Base-by-base conservation (phyloP, 768 basidiomycete species). In the Phanerochaete sordida region DNA sequence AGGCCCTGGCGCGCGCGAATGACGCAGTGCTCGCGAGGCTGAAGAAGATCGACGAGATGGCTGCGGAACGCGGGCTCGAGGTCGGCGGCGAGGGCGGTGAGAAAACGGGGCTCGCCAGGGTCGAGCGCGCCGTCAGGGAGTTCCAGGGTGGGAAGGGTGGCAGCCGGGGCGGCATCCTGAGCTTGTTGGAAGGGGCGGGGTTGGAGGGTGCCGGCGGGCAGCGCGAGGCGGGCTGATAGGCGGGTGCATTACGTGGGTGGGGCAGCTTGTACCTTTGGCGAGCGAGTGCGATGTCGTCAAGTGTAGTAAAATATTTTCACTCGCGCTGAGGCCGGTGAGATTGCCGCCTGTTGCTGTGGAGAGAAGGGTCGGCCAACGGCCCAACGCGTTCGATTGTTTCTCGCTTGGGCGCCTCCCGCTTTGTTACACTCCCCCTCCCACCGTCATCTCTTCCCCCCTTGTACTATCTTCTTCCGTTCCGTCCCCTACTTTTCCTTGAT, bases 21-120 rank as follows among this genome's bases (percentile, higher is more conserved):
- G 68, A 69, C 31, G 74, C 74, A 1, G 80, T 90, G 27, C 69
- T 83, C 13, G 74, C 73, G 44, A 82, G 87, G 51, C 72, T 90
- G 58, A 76, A 75, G 67, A 79, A 75, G 65, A 81, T 84, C 12
- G 79, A 83, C 57, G 76, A 75, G 57, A 71, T 79, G 56, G 77
- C 79, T 4, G 74, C 75, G 16, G 69, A 74, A 53, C 68, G 72
- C 24, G 74, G 77, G 9, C 57, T 77, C 59, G 77, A 78, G 61
- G 76, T 78, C 1, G 77, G 73, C 7, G 74, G 76, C 8, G 75
- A 77, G 51, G 79, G 79, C 5, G 73, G 76, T 0, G 78, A 77
- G 24, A 68, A 72, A 62, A 77, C 79, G 1, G 82, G 81, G 19
- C 66, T 84, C 16, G 67, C 66, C 16, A 72, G 83, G 19, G 79